Evolutionary conservation across 352 stramenopile genomes (phyloP).

Genomic region (Phytophthora fragariae): DNA sequence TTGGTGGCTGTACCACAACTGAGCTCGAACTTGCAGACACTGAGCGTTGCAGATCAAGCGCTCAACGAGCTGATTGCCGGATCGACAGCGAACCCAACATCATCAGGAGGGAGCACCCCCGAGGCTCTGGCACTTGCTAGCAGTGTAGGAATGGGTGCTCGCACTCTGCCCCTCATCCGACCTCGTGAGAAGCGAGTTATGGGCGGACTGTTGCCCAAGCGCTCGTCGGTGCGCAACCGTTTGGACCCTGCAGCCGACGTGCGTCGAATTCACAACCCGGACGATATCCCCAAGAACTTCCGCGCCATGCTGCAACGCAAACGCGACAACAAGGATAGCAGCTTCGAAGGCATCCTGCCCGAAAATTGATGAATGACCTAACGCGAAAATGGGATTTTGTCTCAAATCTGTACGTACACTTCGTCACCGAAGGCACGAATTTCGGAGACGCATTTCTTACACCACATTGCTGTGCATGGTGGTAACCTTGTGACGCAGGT

Average conservation of each 20-base stretch:
- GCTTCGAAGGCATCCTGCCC: constrained; percentile 46
- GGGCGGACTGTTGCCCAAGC: constrained; percentile 73
- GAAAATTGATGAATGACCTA: constrained; percentile 21
- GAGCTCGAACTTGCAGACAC: constrained; percentile 20
- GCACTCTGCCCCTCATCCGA: constrained; percentile 60
- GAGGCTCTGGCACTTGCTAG: constrained; percentile 36
- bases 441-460: no score
- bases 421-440: no score
- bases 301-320: constrained; percentile 67
- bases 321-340: constrained; percentile 40
- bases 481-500: no score
- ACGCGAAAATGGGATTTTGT: no score
- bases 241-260: constrained; percentile 75
- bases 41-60: constrained; percentile 30
- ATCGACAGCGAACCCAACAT: constrained; percentile 19
- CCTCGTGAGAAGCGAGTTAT: constrained; percentile 65
- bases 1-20: constrained; percentile 10
- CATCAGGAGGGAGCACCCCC: constrained; percentile 20
- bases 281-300: constrained; percentile 81
- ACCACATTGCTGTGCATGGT: no score
- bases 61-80: constrained; percentile 34
- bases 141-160: constrained; percentile 47
- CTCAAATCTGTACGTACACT: no score
- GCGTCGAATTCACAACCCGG: constrained; percentile 71
- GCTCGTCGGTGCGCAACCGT: constrained; percentile 65